phyloP scores from a whole-genome alignment of 805 yeast species.

The Yarrowia sp. region DNA sequence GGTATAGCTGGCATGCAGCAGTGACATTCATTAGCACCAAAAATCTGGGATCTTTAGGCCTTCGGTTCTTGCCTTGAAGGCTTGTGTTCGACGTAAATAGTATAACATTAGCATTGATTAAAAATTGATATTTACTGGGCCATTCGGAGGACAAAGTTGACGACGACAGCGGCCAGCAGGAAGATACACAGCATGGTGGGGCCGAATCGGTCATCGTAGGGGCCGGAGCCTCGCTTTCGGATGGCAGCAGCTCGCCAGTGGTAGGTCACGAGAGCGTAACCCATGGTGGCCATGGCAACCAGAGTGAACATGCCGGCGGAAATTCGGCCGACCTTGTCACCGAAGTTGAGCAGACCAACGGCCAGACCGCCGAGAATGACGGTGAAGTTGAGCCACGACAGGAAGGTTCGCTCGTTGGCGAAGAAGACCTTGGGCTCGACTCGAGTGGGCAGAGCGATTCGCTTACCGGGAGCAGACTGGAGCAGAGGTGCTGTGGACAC shows the following conservation, averaged over 20 bases:
- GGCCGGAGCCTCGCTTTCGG: slow-evolving; percentile 96
- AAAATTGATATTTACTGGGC: slow-evolving; percentile 28
- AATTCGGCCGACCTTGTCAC: slow-evolving; percentile 90
- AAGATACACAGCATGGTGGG: slow-evolving; percentile 97
- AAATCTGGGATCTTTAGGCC: no score
- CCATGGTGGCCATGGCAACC: slow-evolving; percentile 98
- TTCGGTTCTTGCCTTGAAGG: no score
- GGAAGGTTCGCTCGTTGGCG: slow-evolving; percentile 97
- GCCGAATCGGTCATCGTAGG: slow-evolving; percentile 98
- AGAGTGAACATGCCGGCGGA: slow-evolving; percentile 94
- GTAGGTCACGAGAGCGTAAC: slow-evolving; percentile 91
- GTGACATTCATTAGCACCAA: no score
- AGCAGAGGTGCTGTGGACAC: slow-evolving; percentile 39
- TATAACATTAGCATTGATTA: slow-evolving; percentile 27
- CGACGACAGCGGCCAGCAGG: slow-evolving; percentile 88
- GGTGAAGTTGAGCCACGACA: slow-evolving; percentile 99
- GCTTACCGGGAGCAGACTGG: slow-evolving; percentile 59
- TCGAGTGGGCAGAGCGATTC: slow-evolving; percentile 96
- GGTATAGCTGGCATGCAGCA: no score
- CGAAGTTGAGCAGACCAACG: slow-evolving; percentile 93
- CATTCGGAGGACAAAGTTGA: slow-evolving; percentile 87
- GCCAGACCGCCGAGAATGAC: slow-evolving; percentile 96
- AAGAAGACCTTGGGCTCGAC: slow-evolving; percentile 99
- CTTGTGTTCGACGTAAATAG: background rate
- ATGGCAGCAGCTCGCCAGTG: slow-evolving; percentile 99